Evolutionary conservation across 1,284 basidiomycete species (phyloP).

Genomic region (Puccinia hordei): DNA sequence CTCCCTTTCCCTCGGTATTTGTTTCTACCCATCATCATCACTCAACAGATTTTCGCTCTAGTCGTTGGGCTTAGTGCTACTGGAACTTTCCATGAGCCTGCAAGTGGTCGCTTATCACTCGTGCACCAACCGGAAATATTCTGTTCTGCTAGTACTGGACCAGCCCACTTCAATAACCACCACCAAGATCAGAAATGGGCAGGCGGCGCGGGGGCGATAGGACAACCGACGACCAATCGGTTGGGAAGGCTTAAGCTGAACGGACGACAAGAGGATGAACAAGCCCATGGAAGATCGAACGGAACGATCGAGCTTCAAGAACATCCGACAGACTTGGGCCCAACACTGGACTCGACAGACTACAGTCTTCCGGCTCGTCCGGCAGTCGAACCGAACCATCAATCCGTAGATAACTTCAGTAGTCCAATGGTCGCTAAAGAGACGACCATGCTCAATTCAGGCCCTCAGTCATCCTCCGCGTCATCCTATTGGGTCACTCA

Average conservation of each 20-base stretch:
- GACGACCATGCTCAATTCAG: not conserved
- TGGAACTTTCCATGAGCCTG: slow-evolving; percentile 36
- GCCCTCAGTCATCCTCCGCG: not conserved
- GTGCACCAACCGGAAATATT: slow-evolving; percentile 12
- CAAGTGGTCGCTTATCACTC: slow-evolving; percentile 31
- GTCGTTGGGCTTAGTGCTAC: slow-evolving; percentile 29
- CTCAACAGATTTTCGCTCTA: not conserved
- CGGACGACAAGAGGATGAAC: not conserved
- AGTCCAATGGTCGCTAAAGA: not conserved
- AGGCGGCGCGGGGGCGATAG: not conserved
- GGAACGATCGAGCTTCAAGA: slow-evolving; percentile 7
- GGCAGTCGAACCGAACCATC: not conserved
- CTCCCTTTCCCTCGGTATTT: not conserved
- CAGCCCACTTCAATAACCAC: not conserved
- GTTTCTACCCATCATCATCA: not conserved
- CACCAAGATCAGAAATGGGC: not conserved
- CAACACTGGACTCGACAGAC: not conserved
- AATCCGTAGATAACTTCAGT: not conserved
- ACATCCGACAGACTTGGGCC: not conserved
- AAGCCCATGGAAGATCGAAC: not conserved
- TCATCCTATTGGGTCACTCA: slow-evolving; percentile 14
- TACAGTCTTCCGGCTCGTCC: not conserved
- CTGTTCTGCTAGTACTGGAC: not conserved
- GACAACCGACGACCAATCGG: not conserved
- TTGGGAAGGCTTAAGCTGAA: not conserved